These are phyloP conservation scores for Fusarium nurragi DNA, from an alignment of 2,329 filamentous ascomycete genomes.

Conservation along the genomic window DNA sequence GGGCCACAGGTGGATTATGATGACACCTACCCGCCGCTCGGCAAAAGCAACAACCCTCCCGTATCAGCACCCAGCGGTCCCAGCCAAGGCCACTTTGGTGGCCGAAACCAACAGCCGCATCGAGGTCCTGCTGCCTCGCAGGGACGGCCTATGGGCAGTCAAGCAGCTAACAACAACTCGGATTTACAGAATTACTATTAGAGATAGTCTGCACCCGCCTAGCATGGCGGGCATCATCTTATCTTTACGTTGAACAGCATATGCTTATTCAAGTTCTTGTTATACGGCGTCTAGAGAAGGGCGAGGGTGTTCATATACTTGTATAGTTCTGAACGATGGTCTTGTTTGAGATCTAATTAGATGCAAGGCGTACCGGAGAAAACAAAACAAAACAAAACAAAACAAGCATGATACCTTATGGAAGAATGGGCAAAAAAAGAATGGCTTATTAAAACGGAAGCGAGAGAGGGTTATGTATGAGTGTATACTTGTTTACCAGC, in stretches of 20 bases:
- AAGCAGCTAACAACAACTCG: slow-evolving; percentile 36
- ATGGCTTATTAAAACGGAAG: background rate
- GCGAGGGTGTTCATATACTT: slow-evolving; percentile 1
- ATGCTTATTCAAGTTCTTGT: background rate
- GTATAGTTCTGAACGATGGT: background rate
- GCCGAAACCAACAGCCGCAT: slow-evolving; percentile 35
- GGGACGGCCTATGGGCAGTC: slow-evolving; percentile 39
- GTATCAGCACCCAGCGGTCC: slow-evolving; percentile 37
- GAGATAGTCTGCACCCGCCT: slow-evolving; percentile 20
- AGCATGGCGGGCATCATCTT: background rate
- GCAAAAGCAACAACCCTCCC: slow-evolving; percentile 34
- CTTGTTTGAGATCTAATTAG: slow-evolving; percentile 8
- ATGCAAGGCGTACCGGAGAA: slow-evolving; percentile 35
- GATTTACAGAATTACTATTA: slow-evolving; percentile 45
- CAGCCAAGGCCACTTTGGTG: slow-evolving; percentile 26
- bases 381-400: slow-evolving; percentile 1
- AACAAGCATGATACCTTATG: slow-evolving; percentile 16
- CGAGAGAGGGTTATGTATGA: background rate
- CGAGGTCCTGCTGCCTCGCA: slow-evolving; percentile 36
- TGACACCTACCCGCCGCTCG: slow-evolving; percentile 50
- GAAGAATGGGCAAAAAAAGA: background rate
- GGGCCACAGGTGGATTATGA: slow-evolving; percentile 59
- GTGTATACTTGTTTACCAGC: background rate
- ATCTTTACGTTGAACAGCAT: slow-evolving; percentile 19
- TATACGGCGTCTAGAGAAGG: background rate